These are phyloP conservation scores for Eucalyptus melliodora DNA, from an alignment of 345 rosid genomes.

Conservation along the genomic window DNA sequence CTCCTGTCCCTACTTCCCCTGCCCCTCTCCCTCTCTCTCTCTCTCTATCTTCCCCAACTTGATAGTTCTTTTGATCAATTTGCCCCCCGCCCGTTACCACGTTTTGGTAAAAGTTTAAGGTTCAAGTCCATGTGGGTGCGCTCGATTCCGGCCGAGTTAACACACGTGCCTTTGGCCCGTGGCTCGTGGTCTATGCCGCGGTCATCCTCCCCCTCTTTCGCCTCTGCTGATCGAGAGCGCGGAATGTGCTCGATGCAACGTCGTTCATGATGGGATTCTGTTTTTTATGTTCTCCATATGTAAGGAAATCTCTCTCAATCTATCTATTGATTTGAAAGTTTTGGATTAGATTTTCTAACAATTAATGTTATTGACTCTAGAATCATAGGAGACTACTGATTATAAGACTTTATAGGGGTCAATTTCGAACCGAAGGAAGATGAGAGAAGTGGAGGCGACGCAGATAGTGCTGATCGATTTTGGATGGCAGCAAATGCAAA, in stretches of 20 bases:
- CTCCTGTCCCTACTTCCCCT: neutral
- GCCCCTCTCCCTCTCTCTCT: no score
- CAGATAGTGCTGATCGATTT: rapidly evolving
- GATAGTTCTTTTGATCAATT: rapidly evolving
- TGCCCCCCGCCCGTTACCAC: neutral
- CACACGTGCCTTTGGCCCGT: neutral
- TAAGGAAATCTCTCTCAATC: neutral
- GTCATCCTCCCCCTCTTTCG: rapidly evolving
- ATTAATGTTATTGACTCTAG: rapidly evolving
- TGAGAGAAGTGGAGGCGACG: neutral
- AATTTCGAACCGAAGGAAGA: neutral
- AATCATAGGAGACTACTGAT: rapidly evolving
- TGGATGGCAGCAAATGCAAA: neutral
- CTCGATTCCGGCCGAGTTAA: neutral
- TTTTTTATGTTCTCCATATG: rapidly evolving
- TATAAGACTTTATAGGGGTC: neutral
- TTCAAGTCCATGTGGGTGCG: neutral
- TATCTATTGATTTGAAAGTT: rapidly evolving
- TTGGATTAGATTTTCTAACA: rapidly evolving
- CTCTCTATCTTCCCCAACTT: neutral
- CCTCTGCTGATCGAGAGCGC: rapidly evolving
- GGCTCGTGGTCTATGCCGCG: neutral
- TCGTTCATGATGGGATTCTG: rapidly evolving
- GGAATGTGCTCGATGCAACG: rapidly evolving
- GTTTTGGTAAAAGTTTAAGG: neutral